Conservation (phyloP, 169 alveolate genomes). For the Eimeria necatrix region DNA sequence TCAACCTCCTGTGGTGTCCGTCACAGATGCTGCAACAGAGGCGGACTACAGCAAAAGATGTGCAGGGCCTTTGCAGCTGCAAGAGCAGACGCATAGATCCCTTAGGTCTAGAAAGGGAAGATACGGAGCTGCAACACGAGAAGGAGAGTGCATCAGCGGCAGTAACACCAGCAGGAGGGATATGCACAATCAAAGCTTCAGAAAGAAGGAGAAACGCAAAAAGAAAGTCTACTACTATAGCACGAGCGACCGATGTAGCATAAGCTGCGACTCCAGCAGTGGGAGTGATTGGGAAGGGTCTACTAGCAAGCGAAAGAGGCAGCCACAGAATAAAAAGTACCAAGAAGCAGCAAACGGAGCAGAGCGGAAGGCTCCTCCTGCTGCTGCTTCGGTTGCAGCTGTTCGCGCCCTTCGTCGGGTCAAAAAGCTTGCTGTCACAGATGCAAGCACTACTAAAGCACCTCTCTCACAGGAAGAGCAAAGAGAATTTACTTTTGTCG, state of each 20-base stretch:
- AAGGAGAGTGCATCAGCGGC: not conserved
- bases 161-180: not conserved
- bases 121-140: constrained; percentile 16
- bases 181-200: not conserved
- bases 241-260: constrained; percentile 47
- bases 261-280: constrained; percentile 52
- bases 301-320: not conserved
- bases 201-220: not conserved
- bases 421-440: not conserved
- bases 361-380: not conserved
- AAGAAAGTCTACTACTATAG: not conserved
- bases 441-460: too few relatives aligned
- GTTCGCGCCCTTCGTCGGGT: not conserved
- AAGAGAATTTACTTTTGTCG: too few relatives aligned
- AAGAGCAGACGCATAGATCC: not conserved
- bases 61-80: not conserved
- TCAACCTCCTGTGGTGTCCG: not conserved
- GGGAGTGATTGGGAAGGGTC: constrained; percentile 71
- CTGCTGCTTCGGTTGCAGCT: constrained; percentile 23
- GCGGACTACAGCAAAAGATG: not conserved
- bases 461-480: too few relatives aligned
- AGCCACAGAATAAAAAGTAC: not conserved
- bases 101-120: constrained; percentile 19
- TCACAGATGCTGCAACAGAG: not conserved
- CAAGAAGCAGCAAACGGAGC: not conserved